Conservation (phyloP, 2,329 filamentous ascomycete species). For the Aspergillus sp. region DNA sequence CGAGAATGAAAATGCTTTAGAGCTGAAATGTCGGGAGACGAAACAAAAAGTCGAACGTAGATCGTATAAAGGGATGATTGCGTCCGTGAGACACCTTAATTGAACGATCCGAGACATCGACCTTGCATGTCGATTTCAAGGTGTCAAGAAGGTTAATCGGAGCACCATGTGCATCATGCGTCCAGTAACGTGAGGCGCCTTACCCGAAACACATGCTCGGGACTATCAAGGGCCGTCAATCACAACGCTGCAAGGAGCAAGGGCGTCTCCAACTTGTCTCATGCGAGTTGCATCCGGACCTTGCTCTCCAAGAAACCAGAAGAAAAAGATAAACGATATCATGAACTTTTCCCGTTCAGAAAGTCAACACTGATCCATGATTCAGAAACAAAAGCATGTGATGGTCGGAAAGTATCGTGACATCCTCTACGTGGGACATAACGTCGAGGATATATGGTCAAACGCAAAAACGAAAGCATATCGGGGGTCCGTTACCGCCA, state of each 20-base stretch:
- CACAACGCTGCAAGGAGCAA: not conserved
- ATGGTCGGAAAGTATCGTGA: constrained; percentile 16
- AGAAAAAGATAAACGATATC: constrained; percentile 6
- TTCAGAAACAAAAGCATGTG: constrained; percentile 7
- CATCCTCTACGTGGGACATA: constrained; percentile 21
- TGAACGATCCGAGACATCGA: not conserved
- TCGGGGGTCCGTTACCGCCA: constrained; percentile 21
- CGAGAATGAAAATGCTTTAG: not conserved
- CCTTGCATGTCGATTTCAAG: not conserved
- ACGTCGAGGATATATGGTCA: constrained; percentile 20
- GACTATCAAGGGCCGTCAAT: not conserved
- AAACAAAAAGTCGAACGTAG: not conserved
- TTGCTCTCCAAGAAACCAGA: not conserved
- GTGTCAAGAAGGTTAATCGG: not conserved
- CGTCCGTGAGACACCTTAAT: not conserved
- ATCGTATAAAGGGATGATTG: not conserved
- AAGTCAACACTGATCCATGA: constrained; percentile 9
- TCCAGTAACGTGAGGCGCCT: not conserved
- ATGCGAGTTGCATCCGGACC: not conserved
- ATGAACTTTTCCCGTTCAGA: constrained; percentile 11
- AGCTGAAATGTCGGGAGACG: not conserved
- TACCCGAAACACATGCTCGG: not conserved
- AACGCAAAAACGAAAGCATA: constrained; percentile 7
- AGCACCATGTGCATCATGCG: not conserved
- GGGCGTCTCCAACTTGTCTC: not conserved